phyloP scores from a whole-genome alignment of 768 basidiomycete genomes.

The Boletellus sp. region DNA sequence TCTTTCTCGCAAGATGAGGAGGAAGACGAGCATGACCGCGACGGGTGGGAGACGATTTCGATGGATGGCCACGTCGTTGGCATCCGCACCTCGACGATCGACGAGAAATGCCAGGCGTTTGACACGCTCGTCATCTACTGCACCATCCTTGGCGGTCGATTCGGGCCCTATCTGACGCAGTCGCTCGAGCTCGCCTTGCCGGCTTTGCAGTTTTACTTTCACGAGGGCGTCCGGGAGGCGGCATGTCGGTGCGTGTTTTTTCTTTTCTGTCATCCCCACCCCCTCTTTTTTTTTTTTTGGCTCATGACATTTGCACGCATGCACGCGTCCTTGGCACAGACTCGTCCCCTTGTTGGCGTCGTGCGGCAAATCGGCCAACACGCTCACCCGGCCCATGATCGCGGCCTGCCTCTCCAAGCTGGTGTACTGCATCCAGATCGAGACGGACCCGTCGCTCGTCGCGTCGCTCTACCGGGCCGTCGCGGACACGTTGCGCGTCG shows the following conservation, averaged over 20 bases:
- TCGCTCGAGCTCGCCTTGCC: conserved; percentile 70
- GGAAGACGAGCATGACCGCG: conserved; percentile 52
- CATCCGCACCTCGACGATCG: conserved; percentile 75
- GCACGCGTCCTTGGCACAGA: conserved; percentile 33
- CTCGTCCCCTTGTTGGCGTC: conserved; percentile 67
- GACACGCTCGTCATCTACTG: conserved; percentile 83
- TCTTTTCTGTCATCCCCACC: not conserved
- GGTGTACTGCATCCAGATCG: conserved; percentile 58
- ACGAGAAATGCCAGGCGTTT: conserved; percentile 86
- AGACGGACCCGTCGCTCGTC: conserved; percentile 73
- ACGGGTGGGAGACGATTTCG: conserved; percentile 75
- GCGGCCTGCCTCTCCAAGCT: conserved; percentile 64
- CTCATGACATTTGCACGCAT: no score
- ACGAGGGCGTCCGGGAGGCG: conserved; percentile 81
- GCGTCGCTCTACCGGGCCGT: conserved; percentile 73
- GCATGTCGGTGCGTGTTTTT: conserved; percentile 56
- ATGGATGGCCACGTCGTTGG: conserved; percentile 77
- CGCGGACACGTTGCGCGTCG: conserved; percentile 54
- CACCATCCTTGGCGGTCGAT: conserved; percentile 59
- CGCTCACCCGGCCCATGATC: conserved; percentile 66
- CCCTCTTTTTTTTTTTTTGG: no score
- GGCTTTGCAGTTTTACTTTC: conserved; percentile 71
- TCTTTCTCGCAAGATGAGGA: conserved; percentile 45
- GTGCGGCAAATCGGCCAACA: conserved; percentile 62
- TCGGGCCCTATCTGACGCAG: conserved; percentile 71